Evolutionary conservation across 1,284 basidiomycete genomes (phyloP), one percentile per base, ranked within the genome.

Genomic region (Rhodofomes roseus): DNA sequence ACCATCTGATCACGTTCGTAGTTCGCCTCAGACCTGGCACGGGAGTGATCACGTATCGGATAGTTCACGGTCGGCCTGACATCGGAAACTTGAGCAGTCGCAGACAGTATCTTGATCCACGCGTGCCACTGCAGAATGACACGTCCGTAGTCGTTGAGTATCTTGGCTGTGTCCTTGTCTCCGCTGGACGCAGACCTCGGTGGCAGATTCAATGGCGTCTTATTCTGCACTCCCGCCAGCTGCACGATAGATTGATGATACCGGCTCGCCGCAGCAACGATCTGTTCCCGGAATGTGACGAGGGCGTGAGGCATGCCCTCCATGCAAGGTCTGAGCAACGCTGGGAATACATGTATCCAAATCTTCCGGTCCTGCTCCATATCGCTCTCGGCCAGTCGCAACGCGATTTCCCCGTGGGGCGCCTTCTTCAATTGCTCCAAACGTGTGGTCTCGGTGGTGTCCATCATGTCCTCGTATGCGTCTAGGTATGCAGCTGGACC

Each of bases 41-140:
- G 82, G 22, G 80, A 77, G 67, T 92, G 90, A 55, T 91, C 89
- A 53, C 87, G 81, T 27, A 84, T 81, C 14, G 83, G 73, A 56
- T 81, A 79, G 1, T 81, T 81, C 58, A 83, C 74, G 3, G 79
- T 71, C 14, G 81, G 80, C 36, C 85, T 81, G 31, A 81, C 75
- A 56, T 94, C 90, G 1, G 86, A 82, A 1, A 90, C 79, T 0
- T 84, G 79, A 2, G 91, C 89, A 0, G 92, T 95, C 18, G 90
- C 84, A 66, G 91, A 95, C 6, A 96, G 79, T 11, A 92, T 81
- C 61, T 92, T 90, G 53, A 94, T 81, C 87, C 93, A 96, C 29
- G 89, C 79, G 61, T 91, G 84, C 95, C 95, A 98, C 71, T 96
- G 93, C 52, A 91, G 87, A 23, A 95, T 84, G 40, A 89, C 74